A percentile compares a stretch with the other conserved stretches of the same genome.
These are phyloP conservation scores for Backusella sp. DNA, from an alignment of 192 early-diverging fungal species.

Conservation along the genomic window DNA sequence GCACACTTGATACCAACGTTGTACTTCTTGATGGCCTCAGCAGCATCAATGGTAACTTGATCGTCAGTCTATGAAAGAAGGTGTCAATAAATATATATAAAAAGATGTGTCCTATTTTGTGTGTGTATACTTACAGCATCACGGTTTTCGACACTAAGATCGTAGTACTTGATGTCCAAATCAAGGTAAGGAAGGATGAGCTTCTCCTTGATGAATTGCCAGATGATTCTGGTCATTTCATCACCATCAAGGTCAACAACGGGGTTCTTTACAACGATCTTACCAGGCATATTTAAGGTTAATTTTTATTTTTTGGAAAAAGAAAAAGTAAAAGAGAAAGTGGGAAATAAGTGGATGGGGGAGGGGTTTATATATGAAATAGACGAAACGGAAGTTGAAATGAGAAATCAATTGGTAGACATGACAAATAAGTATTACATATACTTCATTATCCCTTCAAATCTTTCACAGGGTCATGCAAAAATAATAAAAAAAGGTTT, in stretches of 20 bases:
- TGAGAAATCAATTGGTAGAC: background rate
- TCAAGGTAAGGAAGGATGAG: slow-evolving; percentile 87
- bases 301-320: background rate
- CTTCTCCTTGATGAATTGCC: slow-evolving; percentile 92
- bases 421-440: slow-evolving; percentile 15
- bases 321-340: background rate
- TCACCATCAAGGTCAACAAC: slow-evolving; percentile 90
- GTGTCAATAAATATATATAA: background rate
- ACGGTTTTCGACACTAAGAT: slow-evolving; percentile 89
- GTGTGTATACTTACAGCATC: slow-evolving; percentile 50
- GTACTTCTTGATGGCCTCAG: slow-evolving; percentile 95
- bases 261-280: slow-evolving; percentile 79
- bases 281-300: background rate
- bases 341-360: background rate
- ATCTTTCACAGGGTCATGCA: slow-evolving; percentile 17
- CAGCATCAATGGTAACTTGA: slow-evolving; percentile 91
- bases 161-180: slow-evolving; percentile 94
- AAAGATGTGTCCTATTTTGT: background rate
- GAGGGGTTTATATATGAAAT: background rate
- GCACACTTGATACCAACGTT: slow-evolving; percentile 99
- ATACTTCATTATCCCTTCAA: background rate
- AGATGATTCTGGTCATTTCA: slow-evolving; percentile 99
- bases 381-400: background rate
- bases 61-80: slow-evolving; percentile 69
- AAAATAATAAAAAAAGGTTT: background rate